Evolutionary conservation across 768 basidiomycete species (phyloP), one percentile per base, ranked within the genome.

Genomic region (Termitomyces sp.): DNA sequence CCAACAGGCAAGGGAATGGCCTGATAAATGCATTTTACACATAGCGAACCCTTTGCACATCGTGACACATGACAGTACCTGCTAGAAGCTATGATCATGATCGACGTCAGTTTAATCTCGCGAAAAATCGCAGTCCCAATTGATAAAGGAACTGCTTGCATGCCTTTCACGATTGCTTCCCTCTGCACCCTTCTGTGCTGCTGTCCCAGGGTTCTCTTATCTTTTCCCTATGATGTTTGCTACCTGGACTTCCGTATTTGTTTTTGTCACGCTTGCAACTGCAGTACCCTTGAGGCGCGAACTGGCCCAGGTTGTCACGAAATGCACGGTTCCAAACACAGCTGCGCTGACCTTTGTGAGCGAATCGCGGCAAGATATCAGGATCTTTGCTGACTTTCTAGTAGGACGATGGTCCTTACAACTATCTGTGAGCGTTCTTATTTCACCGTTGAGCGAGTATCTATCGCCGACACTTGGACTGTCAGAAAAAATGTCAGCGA

Each of bases 341-440:
- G 76, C 63, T 51, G 77, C 77, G 5, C 58, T 78, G 37, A 77
- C 75, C 28, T 77, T 77, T 53, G 74, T 75, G 54, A 50, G 75
- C 68, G 6, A 33, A 37, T 44, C 53, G 54, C 34, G 47, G 12
- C 3, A 33, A 8, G 24, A 33, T 10, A 28, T 31, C 50, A 33
- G 39, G 5, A 28, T 16, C 8, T 15, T 50, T n/a, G 41, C 36
- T 44, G 18, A 47, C 7, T 18, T 41, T n/a, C 7, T 13, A 36
- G 20, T 53, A 77, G 76, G 77, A 79, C 63, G 78, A 79, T 61
- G 78, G 78, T 2, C 76, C 78, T 7, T 75, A 64, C 34, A 53
- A 66, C 6, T 77, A 73, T 48, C 41, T 74, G 73, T 76, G 56
- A 50, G 70, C 62, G 24, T 51, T 16, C 8, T 34, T 16, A 13